These are phyloP conservation scores for Ensete glaucum DNA, from an alignment of 176 grass and related monocot species.

Conservation along the genomic window DNA sequence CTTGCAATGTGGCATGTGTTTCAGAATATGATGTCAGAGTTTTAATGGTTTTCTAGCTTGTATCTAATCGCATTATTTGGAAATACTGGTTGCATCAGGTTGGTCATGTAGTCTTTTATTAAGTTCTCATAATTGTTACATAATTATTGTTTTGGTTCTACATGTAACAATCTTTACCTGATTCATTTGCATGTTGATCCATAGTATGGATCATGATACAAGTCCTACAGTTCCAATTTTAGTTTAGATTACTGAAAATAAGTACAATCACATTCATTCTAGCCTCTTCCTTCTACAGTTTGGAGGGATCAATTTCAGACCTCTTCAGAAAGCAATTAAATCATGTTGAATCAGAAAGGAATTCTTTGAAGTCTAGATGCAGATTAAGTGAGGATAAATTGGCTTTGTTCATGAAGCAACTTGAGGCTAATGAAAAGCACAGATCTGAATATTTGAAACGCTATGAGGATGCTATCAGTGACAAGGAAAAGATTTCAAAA, in stretches of 20 bases:
- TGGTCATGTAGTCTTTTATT: no score
- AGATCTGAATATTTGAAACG: slow-evolving; percentile 74
- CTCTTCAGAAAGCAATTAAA: slow-evolving; percentile 79
- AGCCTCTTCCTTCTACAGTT: slow-evolving; percentile 35
- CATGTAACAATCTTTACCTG: neutral
- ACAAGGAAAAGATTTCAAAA: slow-evolving; percentile 92
- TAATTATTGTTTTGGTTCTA: no score
- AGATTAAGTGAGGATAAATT: slow-evolving; percentile 80
- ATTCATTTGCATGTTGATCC: slow-evolving; percentile 3
- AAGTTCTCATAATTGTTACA: no score
- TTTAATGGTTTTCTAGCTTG: no score
- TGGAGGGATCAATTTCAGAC: slow-evolving; percentile 59
- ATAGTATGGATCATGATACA: no score
- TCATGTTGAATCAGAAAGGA: slow-evolving; percentile 68
- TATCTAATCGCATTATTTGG: no score
- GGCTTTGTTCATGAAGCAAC: slow-evolving; percentile 63
- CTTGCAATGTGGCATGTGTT: neutral
- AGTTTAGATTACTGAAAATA: no score
- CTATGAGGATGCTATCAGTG: slow-evolving; percentile 76
- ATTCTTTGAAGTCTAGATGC: slow-evolving; percentile 66
- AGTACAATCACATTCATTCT: neutral
- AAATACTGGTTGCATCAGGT: no score
- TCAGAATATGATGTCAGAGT: no score
- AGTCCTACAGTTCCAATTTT: no score
- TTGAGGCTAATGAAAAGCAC: slow-evolving; percentile 74